phyloP scores from a whole-genome alignment of 441 rosid genomes.

The Manihot esculenta region DNA sequence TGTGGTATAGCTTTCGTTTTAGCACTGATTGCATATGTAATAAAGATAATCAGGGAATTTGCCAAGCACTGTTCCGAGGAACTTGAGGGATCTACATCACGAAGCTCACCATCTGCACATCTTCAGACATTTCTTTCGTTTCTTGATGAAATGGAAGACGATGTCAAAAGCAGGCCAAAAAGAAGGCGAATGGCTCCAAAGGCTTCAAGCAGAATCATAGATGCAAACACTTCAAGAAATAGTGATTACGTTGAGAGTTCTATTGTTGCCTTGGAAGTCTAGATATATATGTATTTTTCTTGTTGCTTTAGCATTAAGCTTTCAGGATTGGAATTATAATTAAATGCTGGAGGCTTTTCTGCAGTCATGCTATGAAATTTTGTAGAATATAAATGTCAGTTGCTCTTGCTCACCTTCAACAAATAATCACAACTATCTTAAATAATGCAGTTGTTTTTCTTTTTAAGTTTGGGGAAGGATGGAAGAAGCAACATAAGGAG shows the following conservation, averaged over 20 bases:
- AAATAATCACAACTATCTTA: too few relatives aligned
- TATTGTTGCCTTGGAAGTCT: slow-evolving; percentile 7
- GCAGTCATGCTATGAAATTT: too few relatives aligned
- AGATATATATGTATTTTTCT: neutral
- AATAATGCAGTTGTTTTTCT: too few relatives aligned
- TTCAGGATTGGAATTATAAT: too few relatives aligned
- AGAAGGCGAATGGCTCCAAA: slow-evolving; percentile 29
- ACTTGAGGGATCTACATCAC: slow-evolving; percentile 13
- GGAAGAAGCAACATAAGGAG: too few relatives aligned
- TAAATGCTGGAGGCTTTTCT: too few relatives aligned
- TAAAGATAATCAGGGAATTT: slow-evolving; percentile 26
- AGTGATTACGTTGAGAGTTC: slow-evolving; percentile 1
- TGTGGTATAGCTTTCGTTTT: slow-evolving; percentile 35
- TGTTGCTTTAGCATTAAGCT: too few relatives aligned
- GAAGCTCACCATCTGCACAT: slow-evolving; percentile 17
- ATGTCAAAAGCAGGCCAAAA: slow-evolving; percentile 23
- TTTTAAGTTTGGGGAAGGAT: too few relatives aligned
- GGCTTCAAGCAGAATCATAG: slow-evolving; percentile 14
- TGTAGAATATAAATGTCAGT: too few relatives aligned
- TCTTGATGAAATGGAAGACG: slow-evolving; percentile 30
- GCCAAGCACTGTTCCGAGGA: slow-evolving; percentile 18
- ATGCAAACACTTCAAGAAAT: slow-evolving; percentile 15
- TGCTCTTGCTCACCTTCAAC: too few relatives aligned
- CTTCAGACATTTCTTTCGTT: slow-evolving; percentile 34
- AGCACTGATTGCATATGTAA: slow-evolving; percentile 30